Evolutionary conservation across 2,329 filamentous ascomycete species (phyloP).

Genomic region (Diplodia seriata): DNA sequence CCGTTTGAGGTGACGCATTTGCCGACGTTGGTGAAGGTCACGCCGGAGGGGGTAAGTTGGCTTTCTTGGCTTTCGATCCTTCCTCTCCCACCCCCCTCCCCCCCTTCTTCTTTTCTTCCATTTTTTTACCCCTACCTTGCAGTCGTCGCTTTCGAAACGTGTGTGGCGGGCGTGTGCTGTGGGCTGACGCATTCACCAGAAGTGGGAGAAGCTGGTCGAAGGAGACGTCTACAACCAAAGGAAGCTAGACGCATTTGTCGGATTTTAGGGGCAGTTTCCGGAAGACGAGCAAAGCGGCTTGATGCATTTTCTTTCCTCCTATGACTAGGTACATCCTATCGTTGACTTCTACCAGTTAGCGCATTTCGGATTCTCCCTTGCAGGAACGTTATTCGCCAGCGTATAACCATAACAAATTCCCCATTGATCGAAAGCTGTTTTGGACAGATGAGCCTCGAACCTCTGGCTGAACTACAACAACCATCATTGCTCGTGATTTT

Average conservation of each 20-base stretch:
- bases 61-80: background rate
- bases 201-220: constrained; percentile 17
- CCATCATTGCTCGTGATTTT: background rate
- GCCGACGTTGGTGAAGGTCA: constrained; percentile 19
- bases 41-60: constrained; percentile 9
- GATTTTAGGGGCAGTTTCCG: background rate
- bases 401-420: background rate
- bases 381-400: background rate
- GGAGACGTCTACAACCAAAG: constrained; percentile 12
- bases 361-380: background rate
- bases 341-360: background rate
- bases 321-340: background rate
- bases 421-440: background rate
- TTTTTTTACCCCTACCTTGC: background rate
- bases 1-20: constrained; percentile 14
- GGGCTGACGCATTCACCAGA: background rate
- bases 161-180: too few species aligned
- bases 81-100: too few species aligned
- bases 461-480: too few species aligned
- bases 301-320: background rate
- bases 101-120: too few species aligned
- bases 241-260: constrained; percentile 18
- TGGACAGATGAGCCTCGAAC: background rate
- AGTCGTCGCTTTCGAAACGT: too few species aligned
- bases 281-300: background rate